These are phyloP conservation scores for Chaetomium sp. DNA, from an alignment of 2,329 filamentous ascomycete species.

Conservation along the genomic window DNA sequence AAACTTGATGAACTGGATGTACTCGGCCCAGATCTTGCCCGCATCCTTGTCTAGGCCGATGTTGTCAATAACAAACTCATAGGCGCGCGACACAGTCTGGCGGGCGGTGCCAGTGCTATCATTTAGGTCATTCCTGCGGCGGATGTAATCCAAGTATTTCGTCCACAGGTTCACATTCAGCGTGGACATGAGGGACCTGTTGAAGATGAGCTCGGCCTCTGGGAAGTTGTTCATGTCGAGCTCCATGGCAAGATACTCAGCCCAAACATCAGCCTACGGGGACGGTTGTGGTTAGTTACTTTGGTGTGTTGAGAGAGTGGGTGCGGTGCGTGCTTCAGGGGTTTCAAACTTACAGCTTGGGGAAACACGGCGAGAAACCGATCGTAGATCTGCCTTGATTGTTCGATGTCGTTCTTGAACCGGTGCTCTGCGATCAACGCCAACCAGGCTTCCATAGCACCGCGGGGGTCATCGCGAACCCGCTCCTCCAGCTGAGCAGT, in stretches of 20 bases:
- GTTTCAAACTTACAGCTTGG: conserved; percentile 64
- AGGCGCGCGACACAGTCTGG: conserved; percentile 73
- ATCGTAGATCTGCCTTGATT: conserved; percentile 73
- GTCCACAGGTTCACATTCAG: conserved; percentile 86
- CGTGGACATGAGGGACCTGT: conserved; percentile 67
- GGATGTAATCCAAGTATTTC: conserved; percentile 90
- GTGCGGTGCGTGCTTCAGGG: too few relatives aligned
- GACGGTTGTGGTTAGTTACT: conserved; percentile 28
- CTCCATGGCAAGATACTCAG: conserved; percentile 83
- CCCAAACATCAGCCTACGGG: conserved; percentile 80
- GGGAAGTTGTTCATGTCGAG: conserved; percentile 76
- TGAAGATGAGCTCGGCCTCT: conserved; percentile 77
- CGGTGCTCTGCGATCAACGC: conserved; percentile 79
- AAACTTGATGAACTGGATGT: conserved; percentile 85
- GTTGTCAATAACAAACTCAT: conserved; percentile 84
- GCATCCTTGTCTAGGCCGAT: conserved; percentile 89
- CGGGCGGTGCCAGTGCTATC: conserved; percentile 73
- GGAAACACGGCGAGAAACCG: conserved; percentile 86
- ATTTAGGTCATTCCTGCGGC: conserved; percentile 81
- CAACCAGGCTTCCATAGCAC: conserved; percentile 89
- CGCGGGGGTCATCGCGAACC: conserved; percentile 85
- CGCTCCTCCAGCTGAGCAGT: conserved; percentile 81
- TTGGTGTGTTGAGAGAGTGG: too few relatives aligned
- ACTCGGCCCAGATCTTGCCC: conserved; percentile 87
- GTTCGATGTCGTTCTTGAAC: conserved; percentile 73